Conservation (phyloP, 2,329 filamentous ascomycete species). For the Dactylellina drechsleri region DNA sequence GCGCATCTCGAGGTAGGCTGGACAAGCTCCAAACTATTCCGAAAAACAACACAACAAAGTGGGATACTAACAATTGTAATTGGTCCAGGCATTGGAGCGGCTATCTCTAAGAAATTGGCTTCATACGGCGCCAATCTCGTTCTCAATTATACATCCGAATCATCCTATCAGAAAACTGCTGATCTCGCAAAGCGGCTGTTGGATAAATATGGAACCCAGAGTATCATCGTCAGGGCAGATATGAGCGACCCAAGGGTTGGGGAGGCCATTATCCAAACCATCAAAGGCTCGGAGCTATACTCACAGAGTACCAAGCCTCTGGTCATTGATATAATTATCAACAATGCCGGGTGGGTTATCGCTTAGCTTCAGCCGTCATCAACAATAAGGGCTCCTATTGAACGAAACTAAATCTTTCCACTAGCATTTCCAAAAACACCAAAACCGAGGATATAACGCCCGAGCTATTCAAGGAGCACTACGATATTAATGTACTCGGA, state of each 20-base stretch:
- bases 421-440: constrained; percentile 71
- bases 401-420: neutral
- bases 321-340: constrained; percentile 83
- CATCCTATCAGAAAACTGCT: constrained; percentile 67
- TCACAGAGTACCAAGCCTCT: constrained; percentile 63
- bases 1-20: constrained; percentile 75
- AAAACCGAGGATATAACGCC: constrained; percentile 71
- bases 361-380: too few relatives aligned
- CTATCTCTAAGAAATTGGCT: constrained; percentile 76
- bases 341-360: constrained; percentile 75
- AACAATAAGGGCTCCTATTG: too few relatives aligned
- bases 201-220: constrained; percentile 69
- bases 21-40: neutral
- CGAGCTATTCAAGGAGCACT: constrained; percentile 76
- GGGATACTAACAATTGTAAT: constrained; percentile 4
- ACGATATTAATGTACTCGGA: constrained; percentile 82
- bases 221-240: constrained; percentile 75
- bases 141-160: constrained; percentile 76
- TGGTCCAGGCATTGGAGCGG: constrained; percentile 75
- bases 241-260: constrained; percentile 64
- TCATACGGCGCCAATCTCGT: constrained; percentile 75
- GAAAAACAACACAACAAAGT: constrained; percentile 26
- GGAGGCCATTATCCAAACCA: constrained; percentile 26
- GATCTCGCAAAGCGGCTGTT: constrained; percentile 69
- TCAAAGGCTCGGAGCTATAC: constrained; percentile 66